Evolutionary conservation across 2,329 filamentous ascomycete genomes (phyloP).

Genomic region (Aspergillus novoparasiticus): DNA sequence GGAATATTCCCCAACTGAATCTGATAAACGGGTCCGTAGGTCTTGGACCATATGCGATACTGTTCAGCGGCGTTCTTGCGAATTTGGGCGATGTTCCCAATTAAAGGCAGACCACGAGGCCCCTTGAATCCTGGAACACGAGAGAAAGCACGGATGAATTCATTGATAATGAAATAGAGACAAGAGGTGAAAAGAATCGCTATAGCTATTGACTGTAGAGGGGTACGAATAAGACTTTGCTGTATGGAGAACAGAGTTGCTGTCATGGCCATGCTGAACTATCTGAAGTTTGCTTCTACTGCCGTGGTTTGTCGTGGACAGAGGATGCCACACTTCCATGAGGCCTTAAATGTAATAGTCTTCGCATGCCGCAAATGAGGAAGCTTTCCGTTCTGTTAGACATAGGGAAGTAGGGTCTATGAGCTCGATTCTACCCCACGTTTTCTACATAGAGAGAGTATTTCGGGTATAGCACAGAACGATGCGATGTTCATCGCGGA

Average conservation of each 20-base stretch:
- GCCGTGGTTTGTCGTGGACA: not conserved
- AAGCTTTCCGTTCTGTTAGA: conserved; percentile 25
- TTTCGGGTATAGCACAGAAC: conserved; percentile 1
- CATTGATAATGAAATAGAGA: conserved; percentile 53
- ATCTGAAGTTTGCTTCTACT: not conserved
- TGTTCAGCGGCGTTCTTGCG: conserved; percentile 59
- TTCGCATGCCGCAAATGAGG: conserved; percentile 14
- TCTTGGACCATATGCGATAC: conserved; percentile 57
- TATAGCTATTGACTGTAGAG: conserved; percentile 25
- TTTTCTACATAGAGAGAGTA: conserved; percentile 10
- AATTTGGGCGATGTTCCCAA: conserved; percentile 60
- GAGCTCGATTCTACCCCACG: conserved; percentile 13
- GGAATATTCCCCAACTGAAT: conserved; percentile 61
- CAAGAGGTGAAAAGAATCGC: conserved; percentile 34
- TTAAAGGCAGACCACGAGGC: conserved; percentile 54
- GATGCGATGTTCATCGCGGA: conserved; percentile 11
- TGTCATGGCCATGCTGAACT: conserved; percentile 31
- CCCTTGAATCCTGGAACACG: conserved; percentile 53
- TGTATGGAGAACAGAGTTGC: conserved; percentile 26
- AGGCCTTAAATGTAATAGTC: conserved; percentile 1
- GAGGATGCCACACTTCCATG: not conserved
- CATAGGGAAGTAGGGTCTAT: not conserved
- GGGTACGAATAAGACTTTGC: conserved; percentile 18
- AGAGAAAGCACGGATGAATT: conserved; percentile 49
- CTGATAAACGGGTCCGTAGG: conserved; percentile 57